Conservation (phyloP, 768 basidiomycete species). For the Paxillus involutus region DNA sequence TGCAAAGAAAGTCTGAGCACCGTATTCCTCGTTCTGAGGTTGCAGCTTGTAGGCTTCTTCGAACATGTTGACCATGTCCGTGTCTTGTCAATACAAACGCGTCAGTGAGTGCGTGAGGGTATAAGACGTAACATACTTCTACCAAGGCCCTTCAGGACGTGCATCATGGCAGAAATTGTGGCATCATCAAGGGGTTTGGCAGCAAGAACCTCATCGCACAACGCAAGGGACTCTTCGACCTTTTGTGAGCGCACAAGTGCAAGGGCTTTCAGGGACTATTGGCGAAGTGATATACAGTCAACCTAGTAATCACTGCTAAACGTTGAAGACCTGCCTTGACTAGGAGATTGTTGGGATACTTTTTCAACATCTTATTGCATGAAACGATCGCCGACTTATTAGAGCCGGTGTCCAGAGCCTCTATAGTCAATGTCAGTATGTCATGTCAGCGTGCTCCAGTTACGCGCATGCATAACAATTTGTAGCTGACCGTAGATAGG, state of each 20-base stretch:
- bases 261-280: slow-evolving; percentile 78
- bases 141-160: slow-evolving; percentile 76
- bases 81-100: slow-evolving; percentile 41
- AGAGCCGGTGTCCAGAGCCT: slow-evolving; percentile 83
- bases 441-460: neutral
- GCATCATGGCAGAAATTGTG: slow-evolving; percentile 79
- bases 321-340: slow-evolving; percentile 51
- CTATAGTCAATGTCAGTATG: slow-evolving; percentile 38
- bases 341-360: slow-evolving; percentile 71
- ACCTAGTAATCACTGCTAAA: neutral
- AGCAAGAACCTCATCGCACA: slow-evolving; percentile 81
- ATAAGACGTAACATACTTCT: slow-evolving; percentile 43
- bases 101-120: neutral
- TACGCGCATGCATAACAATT: neutral
- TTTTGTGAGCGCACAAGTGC: slow-evolving; percentile 84
- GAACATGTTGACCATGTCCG: slow-evolving; percentile 81
- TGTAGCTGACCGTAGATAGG: slow-evolving; percentile 73
- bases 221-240: slow-evolving; percentile 74
- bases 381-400: slow-evolving; percentile 84
- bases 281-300: slow-evolving; percentile 12
- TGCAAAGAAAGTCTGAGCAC: slow-evolving; percentile 82
- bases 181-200: slow-evolving; percentile 71
- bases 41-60: slow-evolving; percentile 84
- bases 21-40: slow-evolving; percentile 80
- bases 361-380: slow-evolving; percentile 87